A percentile compares a stretch with the other conserved stretches of the same genome.
Evolutionary conservation across 1,284 basidiomycete genomes (phyloP).

Genomic region (Mycosarcoma maydis): DNA sequence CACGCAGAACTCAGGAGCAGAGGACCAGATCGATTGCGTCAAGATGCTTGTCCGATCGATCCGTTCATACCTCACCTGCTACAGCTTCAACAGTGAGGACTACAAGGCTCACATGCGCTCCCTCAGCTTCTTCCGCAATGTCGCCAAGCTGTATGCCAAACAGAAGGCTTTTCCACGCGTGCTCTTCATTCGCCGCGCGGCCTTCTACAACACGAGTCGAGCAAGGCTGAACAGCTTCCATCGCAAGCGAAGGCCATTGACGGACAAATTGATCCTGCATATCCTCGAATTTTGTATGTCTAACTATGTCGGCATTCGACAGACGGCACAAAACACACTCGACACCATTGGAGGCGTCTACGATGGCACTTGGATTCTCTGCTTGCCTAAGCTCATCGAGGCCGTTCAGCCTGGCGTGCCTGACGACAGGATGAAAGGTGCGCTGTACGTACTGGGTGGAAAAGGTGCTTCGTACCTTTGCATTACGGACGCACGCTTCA

Average conservation of each 20-base stretch:
- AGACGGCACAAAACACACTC: conserved; percentile 78
- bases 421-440: conserved; percentile 94
- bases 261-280: conserved; percentile 81
- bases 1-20: conserved; percentile 71
- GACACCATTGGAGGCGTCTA: conserved; percentile 80
- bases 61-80: conserved; percentile 58
- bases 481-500: conserved; percentile 75
- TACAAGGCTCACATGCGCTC: conserved; percentile 60
- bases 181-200: conserved; percentile 81
- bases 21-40: conserved; percentile 93
- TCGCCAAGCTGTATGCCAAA: conserved; percentile 73
- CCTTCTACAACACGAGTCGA: conserved; percentile 72
- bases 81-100: conserved; percentile 64
- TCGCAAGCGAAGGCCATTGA: conserved; percentile 80
- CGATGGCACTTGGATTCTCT: conserved; percentile 80
- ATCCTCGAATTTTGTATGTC: conserved; percentile 81
- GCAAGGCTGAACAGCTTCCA: conserved; percentile 82
- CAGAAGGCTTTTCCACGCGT: conserved; percentile 80
- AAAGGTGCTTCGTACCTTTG: conserved; percentile 72
- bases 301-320: conserved; percentile 67
- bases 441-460: conserved; percentile 84
- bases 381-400: conserved; percentile 76
- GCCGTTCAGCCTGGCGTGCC: conserved; percentile 73
- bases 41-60: conserved; percentile 69
- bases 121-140: conserved; percentile 58